These are phyloP conservation scores for Pseudozyma tsukubaensis DNA, from an alignment of 1,284 basidiomycete species.

Conservation along the genomic window DNA sequence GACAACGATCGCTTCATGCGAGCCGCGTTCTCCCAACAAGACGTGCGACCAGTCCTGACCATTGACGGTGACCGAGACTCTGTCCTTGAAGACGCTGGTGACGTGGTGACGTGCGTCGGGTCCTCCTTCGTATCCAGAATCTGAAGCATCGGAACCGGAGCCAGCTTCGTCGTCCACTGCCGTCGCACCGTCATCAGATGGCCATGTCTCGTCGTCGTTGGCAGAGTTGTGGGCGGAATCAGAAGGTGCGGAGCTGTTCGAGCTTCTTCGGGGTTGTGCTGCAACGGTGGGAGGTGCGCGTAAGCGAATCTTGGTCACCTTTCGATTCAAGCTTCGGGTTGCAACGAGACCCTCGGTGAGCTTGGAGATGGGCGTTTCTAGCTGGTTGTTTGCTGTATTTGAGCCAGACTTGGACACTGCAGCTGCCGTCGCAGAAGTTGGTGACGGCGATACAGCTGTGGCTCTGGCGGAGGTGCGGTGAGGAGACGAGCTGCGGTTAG, in stretches of 20 bases:
- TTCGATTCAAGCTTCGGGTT: constrained; percentile 53
- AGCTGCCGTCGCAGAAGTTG: constrained; percentile 32
- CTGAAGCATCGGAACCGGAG: constrained; percentile 50
- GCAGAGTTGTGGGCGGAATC: constrained; percentile 39
- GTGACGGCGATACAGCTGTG: constrained; percentile 41
- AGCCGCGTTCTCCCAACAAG: constrained; percentile 53
- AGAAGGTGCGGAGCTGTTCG: constrained; percentile 38
- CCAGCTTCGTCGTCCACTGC: constrained; percentile 51
- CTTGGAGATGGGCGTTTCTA: constrained; percentile 41
- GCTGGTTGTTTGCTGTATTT: background rate
- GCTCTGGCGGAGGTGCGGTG: constrained; percentile 33
- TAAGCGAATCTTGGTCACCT: constrained; percentile 53
- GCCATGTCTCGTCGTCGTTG: constrained; percentile 52
- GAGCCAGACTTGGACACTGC: constrained; percentile 24
- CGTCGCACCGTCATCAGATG: constrained; percentile 52
- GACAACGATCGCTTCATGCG: constrained; percentile 62
- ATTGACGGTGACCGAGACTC: constrained; percentile 56
- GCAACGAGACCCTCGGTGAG: constrained; percentile 51
- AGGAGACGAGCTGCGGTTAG: constrained; percentile 27
- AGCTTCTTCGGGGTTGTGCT: constrained; percentile 38
- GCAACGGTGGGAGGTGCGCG: constrained; percentile 35
- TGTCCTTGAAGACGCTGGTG: constrained; percentile 48
- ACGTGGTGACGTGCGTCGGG: constrained; percentile 27
- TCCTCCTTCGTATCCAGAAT: constrained; percentile 41
- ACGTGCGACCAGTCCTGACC: constrained; percentile 59